Evolutionary conservation across 345 rosid species (phyloP), one percentile per base, ranked within the genome.

Genomic region (Brassica napus): DNA sequence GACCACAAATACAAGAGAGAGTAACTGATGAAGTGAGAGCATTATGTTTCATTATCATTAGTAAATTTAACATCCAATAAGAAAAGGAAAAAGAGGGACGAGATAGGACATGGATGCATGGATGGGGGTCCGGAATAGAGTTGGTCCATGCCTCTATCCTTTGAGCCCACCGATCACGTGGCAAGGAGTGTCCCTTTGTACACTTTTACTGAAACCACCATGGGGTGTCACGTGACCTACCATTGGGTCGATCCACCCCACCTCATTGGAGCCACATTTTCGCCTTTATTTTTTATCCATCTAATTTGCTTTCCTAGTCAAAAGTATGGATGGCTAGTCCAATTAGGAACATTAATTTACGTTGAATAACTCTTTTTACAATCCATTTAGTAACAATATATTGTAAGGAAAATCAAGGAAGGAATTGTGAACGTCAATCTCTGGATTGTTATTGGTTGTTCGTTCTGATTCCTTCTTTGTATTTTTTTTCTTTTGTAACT

Each of bases 181-280:
- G 47, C 47, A 39, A 39, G 12, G 47, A 39, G 47, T 39, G 47
- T 39, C 12, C 3, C 47, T 34, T 34, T 34, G 37, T 34, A 8
- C 47, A 39, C 47, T 39, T 39, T 39, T 39, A 39, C 12, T 39
- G 11, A 10, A 39, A 39, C 47, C 47, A 39, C 47, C 47, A 9
- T 10, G 47, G 47, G 47, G 47, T 39, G 12, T 39, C 47, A 39
- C 47, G 47, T 39, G 47, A 39, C 47, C 47, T 35, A 39, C 47
- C 47, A 39, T 9, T 39, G 47, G 47, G 47, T 39, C 47, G 11
- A 34, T 39, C 12, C 47, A 10, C 47, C 12, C 47, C 47, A 39
- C 47, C n/a, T 39, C 54, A 47, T 61, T 12, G 69, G 37, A 47
- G 80, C 74, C 74, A 76, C 59, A 57, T 52, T 24, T 1, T n/a